Evolutionary conservation across 805 yeast genomes (phyloP).

Genomic region (Myxozyma neotropica): DNA sequence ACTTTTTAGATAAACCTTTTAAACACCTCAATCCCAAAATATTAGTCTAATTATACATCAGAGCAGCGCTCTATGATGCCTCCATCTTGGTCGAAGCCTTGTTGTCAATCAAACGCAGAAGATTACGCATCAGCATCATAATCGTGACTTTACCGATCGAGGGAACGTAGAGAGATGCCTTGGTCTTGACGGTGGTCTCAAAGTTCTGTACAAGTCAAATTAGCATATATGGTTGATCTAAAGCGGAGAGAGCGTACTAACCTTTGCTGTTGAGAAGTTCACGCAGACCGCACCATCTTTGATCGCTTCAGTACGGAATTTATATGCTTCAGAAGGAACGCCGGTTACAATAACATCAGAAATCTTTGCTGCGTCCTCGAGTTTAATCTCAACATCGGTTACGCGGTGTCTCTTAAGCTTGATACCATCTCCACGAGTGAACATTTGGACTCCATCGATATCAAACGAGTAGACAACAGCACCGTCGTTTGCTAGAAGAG

Average conservation of each 20-base stretch:
- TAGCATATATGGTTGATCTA: not conserved
- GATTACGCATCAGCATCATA: constrained; percentile 87
- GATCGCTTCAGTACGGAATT: constrained; percentile 79
- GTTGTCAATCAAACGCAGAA: constrained; percentile 79
- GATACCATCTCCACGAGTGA: constrained; percentile 92
- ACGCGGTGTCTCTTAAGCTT: constrained; percentile 81
- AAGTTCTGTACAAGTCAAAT: constrained; percentile 55
- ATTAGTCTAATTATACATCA: not conserved
- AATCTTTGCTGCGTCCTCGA: constrained; percentile 65
- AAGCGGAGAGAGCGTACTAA: not conserved
- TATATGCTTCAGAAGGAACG: constrained; percentile 81
- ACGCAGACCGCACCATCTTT: constrained; percentile 88
- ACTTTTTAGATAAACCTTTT: not conserved
- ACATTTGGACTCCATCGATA: constrained; percentile 81
- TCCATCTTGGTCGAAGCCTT: not conserved
- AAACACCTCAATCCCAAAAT: not conserved
- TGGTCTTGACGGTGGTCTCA: constrained; percentile 70
- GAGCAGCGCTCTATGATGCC: not conserved
- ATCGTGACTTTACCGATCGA: constrained; percentile 96
- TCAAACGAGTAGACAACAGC: constrained; percentile 95
- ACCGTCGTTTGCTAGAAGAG: constrained; percentile 94
- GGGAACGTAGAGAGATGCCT: constrained; percentile 91
- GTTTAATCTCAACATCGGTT: constrained; percentile 53
- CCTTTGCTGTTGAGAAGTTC: constrained; percentile 81
- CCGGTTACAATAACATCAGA: constrained; percentile 97